A percentile compares a stretch with the other conserved stretches of the same genome.
Evolutionary conservation across 805 yeast genomes (phyloP).

Genomic region (Pichia scutulata): DNA sequence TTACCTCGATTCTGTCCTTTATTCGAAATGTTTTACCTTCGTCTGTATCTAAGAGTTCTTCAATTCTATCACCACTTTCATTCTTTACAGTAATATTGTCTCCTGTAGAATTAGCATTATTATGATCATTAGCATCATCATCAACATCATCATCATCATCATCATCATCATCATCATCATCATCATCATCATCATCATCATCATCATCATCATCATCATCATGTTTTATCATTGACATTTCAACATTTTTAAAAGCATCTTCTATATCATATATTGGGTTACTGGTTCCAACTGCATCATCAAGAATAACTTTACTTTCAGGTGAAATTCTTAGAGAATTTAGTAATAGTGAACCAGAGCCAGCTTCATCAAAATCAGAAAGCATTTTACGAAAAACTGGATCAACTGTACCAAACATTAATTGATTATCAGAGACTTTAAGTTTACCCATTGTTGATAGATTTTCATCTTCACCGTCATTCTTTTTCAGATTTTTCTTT

Average conservation of each 20-base stretch:
- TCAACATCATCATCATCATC: background rate
- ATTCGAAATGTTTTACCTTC: background rate
- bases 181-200: background rate
- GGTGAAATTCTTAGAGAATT: constrained; percentile 51
- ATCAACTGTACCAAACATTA: constrained; percentile 35
- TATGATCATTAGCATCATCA: background rate
- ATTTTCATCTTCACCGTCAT: constrained; percentile 23
- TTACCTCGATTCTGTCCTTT: background rate
- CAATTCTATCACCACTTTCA: background rate
- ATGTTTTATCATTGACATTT: background rate
- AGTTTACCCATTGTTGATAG: background rate
- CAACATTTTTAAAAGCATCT: background rate
- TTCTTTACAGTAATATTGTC: background rate
- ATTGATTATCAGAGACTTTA: constrained; percentile 2
- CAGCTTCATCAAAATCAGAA: constrained; percentile 78
- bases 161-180: background rate
- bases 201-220: constrained; percentile 4
- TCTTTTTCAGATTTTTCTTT: constrained; percentile 19
- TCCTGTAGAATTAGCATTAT: no score
- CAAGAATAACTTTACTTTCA: constrained; percentile 55
- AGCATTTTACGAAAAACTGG: constrained; percentile 69
- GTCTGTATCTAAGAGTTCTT: background rate
- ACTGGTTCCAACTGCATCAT: constrained; percentile 33
- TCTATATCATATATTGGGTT: background rate
- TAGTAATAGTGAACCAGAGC: constrained; percentile 60